phyloP scores from a whole-genome alignment of 306 rosid species.

The Malus orientalis region DNA sequence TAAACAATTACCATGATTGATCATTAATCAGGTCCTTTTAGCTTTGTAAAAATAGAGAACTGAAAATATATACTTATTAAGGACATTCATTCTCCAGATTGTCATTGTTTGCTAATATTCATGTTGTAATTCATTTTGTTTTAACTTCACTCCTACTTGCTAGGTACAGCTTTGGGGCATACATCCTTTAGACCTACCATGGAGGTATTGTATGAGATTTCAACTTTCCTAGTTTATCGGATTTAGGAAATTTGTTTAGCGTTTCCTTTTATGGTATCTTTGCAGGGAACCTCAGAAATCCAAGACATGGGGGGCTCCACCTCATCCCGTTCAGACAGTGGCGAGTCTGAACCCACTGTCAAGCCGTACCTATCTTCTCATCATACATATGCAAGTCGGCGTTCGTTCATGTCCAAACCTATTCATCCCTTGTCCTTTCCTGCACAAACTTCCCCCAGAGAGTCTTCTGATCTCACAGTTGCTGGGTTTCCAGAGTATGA shows the following conservation, averaged over 20 bases:
- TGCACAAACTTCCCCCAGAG: constrained; percentile 38
- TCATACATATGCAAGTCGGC: constrained; percentile 41
- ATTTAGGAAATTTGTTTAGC: not conserved
- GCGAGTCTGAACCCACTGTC: constrained; percentile 54
- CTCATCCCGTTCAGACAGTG: constrained; percentile 60
- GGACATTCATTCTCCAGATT: not conserved
- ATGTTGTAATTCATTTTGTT: not conserved
- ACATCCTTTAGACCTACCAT: constrained; percentile 41
- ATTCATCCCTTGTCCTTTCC: constrained; percentile 65
- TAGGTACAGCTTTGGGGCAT: constrained; percentile 50
- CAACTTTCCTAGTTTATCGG: not conserved
- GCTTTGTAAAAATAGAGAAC: not conserved
- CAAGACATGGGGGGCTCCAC: constrained; percentile 43
- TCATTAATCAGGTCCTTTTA: not conserved
- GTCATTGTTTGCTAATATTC: not conserved
- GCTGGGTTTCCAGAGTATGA: constrained; percentile 46
- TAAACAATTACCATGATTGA: not conserved
- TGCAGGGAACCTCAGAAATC: constrained; percentile 73
- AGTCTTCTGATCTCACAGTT: constrained; percentile 37
- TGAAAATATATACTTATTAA: not conserved
- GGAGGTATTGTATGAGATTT: constrained; percentile 50
- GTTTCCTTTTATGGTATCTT: constrained; percentile 10
- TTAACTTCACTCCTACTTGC: constrained; percentile 20
- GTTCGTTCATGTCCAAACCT: constrained; percentile 80
- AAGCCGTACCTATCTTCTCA: constrained; percentile 50